Conservation (phyloP, 768 basidiomycete genomes). For the Suillus subalutaceus region DNA sequence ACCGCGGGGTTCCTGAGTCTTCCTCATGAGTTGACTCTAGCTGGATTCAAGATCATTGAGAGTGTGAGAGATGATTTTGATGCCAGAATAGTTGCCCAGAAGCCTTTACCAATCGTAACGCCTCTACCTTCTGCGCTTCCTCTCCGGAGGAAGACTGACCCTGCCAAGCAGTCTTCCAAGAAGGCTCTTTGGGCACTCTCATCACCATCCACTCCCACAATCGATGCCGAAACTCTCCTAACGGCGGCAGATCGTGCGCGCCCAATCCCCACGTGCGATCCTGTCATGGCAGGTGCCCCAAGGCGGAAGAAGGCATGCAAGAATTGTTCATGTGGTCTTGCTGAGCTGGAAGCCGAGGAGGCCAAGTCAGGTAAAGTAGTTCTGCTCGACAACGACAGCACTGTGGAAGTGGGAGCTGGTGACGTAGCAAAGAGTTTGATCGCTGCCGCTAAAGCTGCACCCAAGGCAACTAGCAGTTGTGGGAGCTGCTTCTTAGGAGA, state of each 20-base stretch:
- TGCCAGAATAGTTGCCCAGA: slow-evolving; percentile 66
- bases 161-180: slow-evolving; percentile 71
- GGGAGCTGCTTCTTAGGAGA: slow-evolving; percentile 98
- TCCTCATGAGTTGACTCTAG: slow-evolving; percentile 60
- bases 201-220: slow-evolving; percentile 67
- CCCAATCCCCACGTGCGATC: slow-evolving; percentile 79
- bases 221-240: slow-evolving; percentile 83
- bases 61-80: slow-evolving; percentile 36
- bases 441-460: slow-evolving; percentile 67
- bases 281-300: slow-evolving; percentile 50
- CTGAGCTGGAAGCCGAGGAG: slow-evolving; percentile 91
- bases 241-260: slow-evolving; percentile 82
- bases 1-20: slow-evolving; percentile 45
- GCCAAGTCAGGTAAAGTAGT: slow-evolving; percentile 60
- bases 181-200: slow-evolving; percentile 88
- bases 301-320: slow-evolving; percentile 93
- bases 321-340: slow-evolving; percentile 93
- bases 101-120: slow-evolving; percentile 51
- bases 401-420: slow-evolving; percentile 58
- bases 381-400: slow-evolving; percentile 61
- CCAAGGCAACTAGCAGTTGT: slow-evolving; percentile 94
- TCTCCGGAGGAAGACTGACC: slow-evolving; percentile 54
- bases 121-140: slow-evolving; percentile 37
- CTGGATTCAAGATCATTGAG: slow-evolving; percentile 66
- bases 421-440: slow-evolving; percentile 65